These are phyloP conservation scores for Persicaria tinctoria DNA, from an alignment of 148 eudicot species.

Conservation along the genomic window DNA sequence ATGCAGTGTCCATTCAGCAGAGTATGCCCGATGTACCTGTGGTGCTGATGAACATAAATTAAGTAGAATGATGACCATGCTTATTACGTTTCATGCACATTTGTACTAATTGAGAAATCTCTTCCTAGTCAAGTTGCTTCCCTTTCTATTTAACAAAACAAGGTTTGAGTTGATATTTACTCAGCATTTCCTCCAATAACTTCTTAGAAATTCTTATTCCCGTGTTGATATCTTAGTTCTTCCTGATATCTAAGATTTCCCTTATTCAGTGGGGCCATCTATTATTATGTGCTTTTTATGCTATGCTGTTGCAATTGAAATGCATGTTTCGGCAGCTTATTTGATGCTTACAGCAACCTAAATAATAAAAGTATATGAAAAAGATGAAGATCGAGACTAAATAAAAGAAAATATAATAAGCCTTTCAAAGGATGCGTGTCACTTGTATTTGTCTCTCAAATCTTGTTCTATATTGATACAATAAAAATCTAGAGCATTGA, in stretches of 20 bases:
- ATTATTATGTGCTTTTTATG: not conserved
- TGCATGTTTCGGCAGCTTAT: not conserved
- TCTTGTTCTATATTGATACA: not conserved
- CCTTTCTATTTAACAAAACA: not conserved
- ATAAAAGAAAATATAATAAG: not conserved
- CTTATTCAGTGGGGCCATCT: not conserved
- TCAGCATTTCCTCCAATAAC: not conserved
- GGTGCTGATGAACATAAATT: not conserved
- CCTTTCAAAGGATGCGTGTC: not conserved
- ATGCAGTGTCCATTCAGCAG: not conserved
- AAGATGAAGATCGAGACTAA: not conserved
- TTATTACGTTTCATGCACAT: not conserved
- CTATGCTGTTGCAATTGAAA: conserved; percentile 1
- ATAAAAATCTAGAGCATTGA: not conserved
- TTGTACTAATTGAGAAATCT: not conserved
- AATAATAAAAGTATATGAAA: not conserved
- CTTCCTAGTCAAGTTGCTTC: not conserved
- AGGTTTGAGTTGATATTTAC: not conserved
- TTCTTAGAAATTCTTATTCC: not conserved
- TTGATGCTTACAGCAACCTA: not conserved
- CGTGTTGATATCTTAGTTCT: not conserved
- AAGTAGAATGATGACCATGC: not conserved
- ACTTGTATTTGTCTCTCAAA: not conserved
- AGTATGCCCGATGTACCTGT: not conserved
- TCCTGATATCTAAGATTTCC: not conserved